phyloP scores from a whole-genome alignment of 352 stramenopile species.

The Globisporangium spinosum region DNA sequence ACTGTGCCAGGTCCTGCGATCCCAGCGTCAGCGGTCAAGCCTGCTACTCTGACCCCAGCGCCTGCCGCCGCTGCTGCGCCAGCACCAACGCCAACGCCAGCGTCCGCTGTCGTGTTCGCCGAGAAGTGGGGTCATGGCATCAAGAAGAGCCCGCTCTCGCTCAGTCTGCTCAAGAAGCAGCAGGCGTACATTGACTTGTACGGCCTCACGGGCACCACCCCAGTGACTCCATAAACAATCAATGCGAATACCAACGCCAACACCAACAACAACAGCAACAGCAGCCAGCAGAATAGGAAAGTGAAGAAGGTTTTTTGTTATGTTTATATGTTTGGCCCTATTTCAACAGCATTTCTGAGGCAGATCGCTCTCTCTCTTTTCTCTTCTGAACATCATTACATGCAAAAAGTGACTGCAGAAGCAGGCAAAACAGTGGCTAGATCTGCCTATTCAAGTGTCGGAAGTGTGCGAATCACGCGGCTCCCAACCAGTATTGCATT shows the following conservation, averaged over 20 bases:
- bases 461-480: background rate
- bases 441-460: background rate
- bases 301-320: background rate
- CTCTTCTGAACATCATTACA: background rate
- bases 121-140: constrained; percentile 80
- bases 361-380: background rate
- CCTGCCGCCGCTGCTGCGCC: constrained; percentile 23
- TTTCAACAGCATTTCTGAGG: background rate
- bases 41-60: constrained; percentile 6
- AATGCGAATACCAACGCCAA: constrained; percentile 40
- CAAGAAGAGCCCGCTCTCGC: constrained; percentile 78
- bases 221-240: constrained; percentile 23
- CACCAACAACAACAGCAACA: constrained; percentile 16
- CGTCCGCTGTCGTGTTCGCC: constrained; percentile 32
- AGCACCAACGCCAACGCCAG: constrained; percentile 18
- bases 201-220: constrained; percentile 78
- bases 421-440: background rate
- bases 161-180: constrained; percentile 82
- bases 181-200: constrained; percentile 82
- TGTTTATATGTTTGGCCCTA: background rate
- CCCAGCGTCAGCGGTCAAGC: constrained; percentile 22
- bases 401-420: background rate
- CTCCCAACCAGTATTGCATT: background rate
- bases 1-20: constrained; percentile 35
- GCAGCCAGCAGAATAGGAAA: constrained; percentile 13